Evolutionary conservation across 768 basidiomycete genomes (phyloP).

Genomic region (Trametes meyenii): DNA sequence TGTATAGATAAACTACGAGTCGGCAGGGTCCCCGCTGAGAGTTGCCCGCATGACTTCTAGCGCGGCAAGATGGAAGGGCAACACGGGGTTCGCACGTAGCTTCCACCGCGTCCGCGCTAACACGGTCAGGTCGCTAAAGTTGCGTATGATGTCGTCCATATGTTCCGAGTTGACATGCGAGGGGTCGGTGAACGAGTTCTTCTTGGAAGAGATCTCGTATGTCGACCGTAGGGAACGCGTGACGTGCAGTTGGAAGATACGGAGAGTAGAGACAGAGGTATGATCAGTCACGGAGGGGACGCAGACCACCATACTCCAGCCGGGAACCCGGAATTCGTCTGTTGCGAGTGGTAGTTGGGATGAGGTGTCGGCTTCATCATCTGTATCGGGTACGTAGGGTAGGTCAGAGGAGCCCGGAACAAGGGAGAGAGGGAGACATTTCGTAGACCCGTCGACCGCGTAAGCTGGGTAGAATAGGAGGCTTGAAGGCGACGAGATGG

Average conservation of each 20-base stretch:
- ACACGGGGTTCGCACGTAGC: constrained; percentile 49
- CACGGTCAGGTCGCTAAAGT: constrained; percentile 70
- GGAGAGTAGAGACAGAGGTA: constrained; percentile 52
- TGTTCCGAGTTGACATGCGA: constrained; percentile 32
- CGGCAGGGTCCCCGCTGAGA: constrained; percentile 31
- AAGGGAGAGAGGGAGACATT: constrained; percentile 42
- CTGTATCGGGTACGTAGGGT: constrained; percentile 28
- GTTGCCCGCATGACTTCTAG: constrained; percentile 60
- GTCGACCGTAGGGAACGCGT: constrained; percentile 47
- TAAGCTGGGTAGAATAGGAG: constrained; percentile 6
- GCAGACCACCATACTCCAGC: constrained; percentile 61
- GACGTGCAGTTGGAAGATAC: constrained; percentile 62
- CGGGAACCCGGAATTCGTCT: constrained; percentile 49
- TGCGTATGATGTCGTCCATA: constrained; percentile 61
- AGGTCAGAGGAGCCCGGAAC: constrained; percentile 41
- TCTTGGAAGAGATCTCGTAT: constrained; percentile 18
- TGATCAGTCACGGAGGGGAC: constrained; percentile 50
- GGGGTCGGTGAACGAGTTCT: neutral
- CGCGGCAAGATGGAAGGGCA: constrained; percentile 79
- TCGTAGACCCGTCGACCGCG: constrained; percentile 10
- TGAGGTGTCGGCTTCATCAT: constrained; percentile 34
- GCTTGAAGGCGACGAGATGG: constrained; percentile 41
- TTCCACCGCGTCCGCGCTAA: constrained; percentile 56
- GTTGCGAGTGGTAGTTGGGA: constrained; percentile 37
- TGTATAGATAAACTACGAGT: neutral